These are phyloP conservation scores for Trichosanthes cucumerina DNA, from an alignment of 306 rosid species.

Conservation along the genomic window DNA sequence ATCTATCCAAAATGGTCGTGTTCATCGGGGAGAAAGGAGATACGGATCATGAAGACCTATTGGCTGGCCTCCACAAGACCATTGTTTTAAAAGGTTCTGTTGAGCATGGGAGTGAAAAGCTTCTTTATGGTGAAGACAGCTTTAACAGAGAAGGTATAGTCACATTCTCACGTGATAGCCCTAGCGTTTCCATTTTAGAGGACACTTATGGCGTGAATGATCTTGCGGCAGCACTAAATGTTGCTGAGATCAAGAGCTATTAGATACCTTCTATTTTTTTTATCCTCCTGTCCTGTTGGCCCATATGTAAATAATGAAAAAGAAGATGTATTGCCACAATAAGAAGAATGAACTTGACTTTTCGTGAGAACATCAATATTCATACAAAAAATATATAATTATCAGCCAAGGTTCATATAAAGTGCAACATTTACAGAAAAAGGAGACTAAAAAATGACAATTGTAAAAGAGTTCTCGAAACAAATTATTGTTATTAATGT, in stretches of 20 bases:
- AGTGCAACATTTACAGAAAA: too few relatives aligned
- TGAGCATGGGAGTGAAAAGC: conserved; percentile 55
- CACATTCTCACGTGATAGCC: conserved; percentile 35
- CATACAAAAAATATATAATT: not conserved
- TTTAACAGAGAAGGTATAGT: conserved; percentile 41
- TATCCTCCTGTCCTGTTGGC: conserved; percentile 1
- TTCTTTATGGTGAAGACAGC: conserved; percentile 38
- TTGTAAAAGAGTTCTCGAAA: not conserved
- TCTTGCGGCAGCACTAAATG: conserved; percentile 42
- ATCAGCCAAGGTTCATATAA: not conserved
- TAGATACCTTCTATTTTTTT: conserved; percentile 2
- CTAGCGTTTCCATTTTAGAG: conserved; percentile 34
- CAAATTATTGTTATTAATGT: not conserved
- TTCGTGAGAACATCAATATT: not conserved
- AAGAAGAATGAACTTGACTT: not conserved
- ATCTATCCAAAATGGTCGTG: conserved; percentile 47
- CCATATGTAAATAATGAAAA: not conserved
- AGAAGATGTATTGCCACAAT: not conserved
- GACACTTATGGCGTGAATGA: conserved; percentile 30
- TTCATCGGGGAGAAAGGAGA: conserved; percentile 69
- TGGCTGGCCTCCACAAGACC: conserved; percentile 63
- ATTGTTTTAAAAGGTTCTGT: conserved; percentile 41
- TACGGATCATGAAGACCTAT: conserved; percentile 57
- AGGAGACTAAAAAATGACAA: not conserved
- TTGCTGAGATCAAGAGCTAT: conserved; percentile 26